Conservation (phyloP, 2,329 filamentous ascomycete species). For the Macrophomina phaseolina region DNA sequence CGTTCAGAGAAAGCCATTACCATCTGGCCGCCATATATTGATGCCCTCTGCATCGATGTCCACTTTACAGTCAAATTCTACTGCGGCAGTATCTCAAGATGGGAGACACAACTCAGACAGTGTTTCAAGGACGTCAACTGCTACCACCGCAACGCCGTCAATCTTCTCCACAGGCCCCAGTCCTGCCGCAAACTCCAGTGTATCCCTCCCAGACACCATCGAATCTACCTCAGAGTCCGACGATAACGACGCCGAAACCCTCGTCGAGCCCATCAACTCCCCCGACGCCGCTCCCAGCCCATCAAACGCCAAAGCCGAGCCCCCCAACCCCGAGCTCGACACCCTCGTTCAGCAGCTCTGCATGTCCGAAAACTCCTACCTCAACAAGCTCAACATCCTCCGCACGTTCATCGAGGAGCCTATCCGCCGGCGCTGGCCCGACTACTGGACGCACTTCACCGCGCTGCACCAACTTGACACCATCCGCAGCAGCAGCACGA, state of each 20-base stretch:
- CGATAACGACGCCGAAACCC: constrained; percentile 27
- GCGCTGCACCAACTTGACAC: constrained; percentile 33
- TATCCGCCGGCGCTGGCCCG: constrained; percentile 37
- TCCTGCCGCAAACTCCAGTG: neutral
- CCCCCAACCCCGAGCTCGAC: neutral
- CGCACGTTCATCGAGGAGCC: constrained; percentile 38
- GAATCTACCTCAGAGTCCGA: constrained; percentile 20
- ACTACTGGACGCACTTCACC: constrained; percentile 35
- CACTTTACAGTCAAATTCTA: neutral
- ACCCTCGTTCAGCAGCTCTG: neutral
- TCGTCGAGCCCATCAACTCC: constrained; percentile 31
- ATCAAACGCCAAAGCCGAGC: neutral
- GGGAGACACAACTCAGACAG: neutral
- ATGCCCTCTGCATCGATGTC: constrained; percentile 8
- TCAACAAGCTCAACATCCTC: constrained; percentile 33
- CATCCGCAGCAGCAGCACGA: constrained; percentile 33
- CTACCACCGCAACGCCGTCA: neutral
- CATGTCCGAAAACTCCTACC: constrained; percentile 11
- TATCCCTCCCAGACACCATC: constrained; percentile 17
- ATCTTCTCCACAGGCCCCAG: constrained; percentile 10
- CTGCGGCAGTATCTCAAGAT: neutral
- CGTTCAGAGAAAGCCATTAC: constrained; percentile 9
- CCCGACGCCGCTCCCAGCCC: neutral
- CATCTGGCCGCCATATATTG: neutral
- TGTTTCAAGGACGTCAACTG: neutral